A percentile compares a stretch with the other conserved stretches of the same genome.
These are phyloP conservation scores for Diplocarpon mali DNA, from an alignment of 2,329 filamentous ascomycete genomes.

Conservation along the genomic window DNA sequence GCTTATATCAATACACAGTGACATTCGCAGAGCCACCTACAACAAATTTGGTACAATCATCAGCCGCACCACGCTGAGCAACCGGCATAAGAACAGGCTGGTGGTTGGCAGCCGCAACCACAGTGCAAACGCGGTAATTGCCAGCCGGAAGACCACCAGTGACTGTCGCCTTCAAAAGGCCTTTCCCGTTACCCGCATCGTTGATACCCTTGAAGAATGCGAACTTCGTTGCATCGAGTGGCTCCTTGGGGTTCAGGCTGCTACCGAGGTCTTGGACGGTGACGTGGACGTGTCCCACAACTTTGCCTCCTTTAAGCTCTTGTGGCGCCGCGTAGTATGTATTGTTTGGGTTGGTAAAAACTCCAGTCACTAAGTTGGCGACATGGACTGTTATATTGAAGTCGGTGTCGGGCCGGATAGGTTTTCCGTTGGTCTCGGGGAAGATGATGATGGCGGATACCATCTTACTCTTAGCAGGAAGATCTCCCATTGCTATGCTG, in stretches of 20 bases:
- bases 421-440: conserved; percentile 18
- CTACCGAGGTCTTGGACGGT: conserved; percentile 30
- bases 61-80: conserved; percentile 34
- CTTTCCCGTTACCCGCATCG: conserved; percentile 30
- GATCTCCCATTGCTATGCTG: conserved; percentile 26
- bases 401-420: conserved; percentile 20
- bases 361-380: conserved; percentile 28
- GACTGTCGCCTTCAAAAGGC: conserved; percentile 30
- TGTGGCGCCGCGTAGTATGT: conserved; percentile 34
- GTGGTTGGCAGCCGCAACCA: conserved; percentile 33
- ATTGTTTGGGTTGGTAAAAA: conserved; percentile 30
- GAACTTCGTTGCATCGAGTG: conserved; percentile 27
- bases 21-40: conserved; percentile 4
- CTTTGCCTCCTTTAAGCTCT: conserved; percentile 24
- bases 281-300: conserved; percentile 32
- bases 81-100: conserved; percentile 35
- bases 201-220: conserved; percentile 35
- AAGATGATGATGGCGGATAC: conserved; percentile 25
- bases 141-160: conserved; percentile 32
- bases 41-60: conserved; percentile 35
- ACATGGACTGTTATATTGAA: conserved; percentile 29
- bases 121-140: conserved; percentile 35
- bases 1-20: too few species aligned
- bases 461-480: conserved; percentile 27
- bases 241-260: conserved; percentile 23